A percentile compares a stretch with the other conserved stretches of the same genome.
These are phyloP conservation scores for Fusarium sp. DNA, from an alignment of 2,329 filamentous ascomycete species.

Conservation along the genomic window DNA sequence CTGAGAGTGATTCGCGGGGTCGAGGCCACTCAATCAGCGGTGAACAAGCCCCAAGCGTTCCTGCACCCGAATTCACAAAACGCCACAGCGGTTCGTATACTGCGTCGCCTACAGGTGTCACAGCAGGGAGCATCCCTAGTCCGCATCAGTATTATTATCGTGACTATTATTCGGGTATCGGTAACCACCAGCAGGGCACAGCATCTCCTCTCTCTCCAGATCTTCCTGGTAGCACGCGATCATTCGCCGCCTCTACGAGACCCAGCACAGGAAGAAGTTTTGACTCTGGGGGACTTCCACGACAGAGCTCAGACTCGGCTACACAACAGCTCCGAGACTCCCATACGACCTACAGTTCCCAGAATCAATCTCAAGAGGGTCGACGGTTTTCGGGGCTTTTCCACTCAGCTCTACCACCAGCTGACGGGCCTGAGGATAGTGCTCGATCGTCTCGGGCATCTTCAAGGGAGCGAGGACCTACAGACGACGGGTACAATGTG, in stretches of 20 bases:
- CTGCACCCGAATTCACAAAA: conserved; percentile 72
- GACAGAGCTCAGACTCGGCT: conserved; percentile 63
- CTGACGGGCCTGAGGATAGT: conserved; percentile 69
- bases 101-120: conserved; percentile 62
- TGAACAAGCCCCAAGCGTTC: conserved; percentile 70
- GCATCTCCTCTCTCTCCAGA: conserved; percentile 67
- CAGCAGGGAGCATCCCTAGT: conserved; percentile 52
- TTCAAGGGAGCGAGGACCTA: conserved; percentile 65
- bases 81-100: conserved; percentile 74
- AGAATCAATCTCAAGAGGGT: conserved; percentile 55
- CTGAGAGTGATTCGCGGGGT: conserved; percentile 61
- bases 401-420: conserved; percentile 85
- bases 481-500: conserved; percentile 71
- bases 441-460: conserved; percentile 67
- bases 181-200: conserved; percentile 59
- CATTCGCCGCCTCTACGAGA: conserved; percentile 58
- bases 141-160: conserved; percentile 67
- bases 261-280: conserved; percentile 70
- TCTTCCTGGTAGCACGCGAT: conserved; percentile 58
- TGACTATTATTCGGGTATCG: conserved; percentile 48
- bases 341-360: conserved; percentile 63
- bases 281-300: conserved; percentile 61
- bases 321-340: conserved; percentile 62
- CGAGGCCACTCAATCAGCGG: conserved; percentile 70
- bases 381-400: conserved; percentile 80